Evolutionary conservation across 495 filamentous ascomycete genomes (phyloP).

Genomic region (Hyaloscypha bicolor): DNA sequence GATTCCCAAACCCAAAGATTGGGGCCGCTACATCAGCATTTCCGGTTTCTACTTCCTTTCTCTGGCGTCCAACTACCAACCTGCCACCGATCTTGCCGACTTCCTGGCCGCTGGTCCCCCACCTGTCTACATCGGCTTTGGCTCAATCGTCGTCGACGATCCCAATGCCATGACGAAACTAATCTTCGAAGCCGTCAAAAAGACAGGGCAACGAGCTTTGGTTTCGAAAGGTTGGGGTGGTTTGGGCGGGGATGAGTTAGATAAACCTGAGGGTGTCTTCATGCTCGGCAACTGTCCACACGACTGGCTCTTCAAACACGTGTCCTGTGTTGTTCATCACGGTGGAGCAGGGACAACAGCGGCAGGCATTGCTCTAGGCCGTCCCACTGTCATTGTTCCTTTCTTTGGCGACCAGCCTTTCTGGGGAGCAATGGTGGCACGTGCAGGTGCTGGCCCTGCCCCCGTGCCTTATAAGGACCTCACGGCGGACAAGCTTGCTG

Average conservation of each 20-base stretch:
- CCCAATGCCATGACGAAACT: constrained; percentile 58
- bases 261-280: constrained; percentile 50
- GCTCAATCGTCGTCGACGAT: constrained; percentile 67
- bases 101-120: constrained; percentile 58
- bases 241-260: constrained; percentile 52
- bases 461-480: constrained; percentile 72
- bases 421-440: constrained; percentile 56
- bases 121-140: constrained; percentile 68
- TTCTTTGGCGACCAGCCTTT: constrained; percentile 69
- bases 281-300: constrained; percentile 68
- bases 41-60: constrained; percentile 54
- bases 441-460: constrained; percentile 63
- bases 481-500: constrained; percentile 59
- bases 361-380: constrained; percentile 61
- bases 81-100: constrained; percentile 49
- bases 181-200: constrained; percentile 60
- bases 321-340: constrained; percentile 62
- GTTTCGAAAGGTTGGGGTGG: constrained; percentile 69
- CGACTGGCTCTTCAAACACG: constrained; percentile 67
- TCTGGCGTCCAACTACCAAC: constrained; percentile 48
- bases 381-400: constrained; percentile 65
- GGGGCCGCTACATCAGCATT: constrained; percentile 62
- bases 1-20: constrained; percentile 48
- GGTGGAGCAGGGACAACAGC: constrained; percentile 69
- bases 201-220: constrained; percentile 58